Evolutionary conservation across 331 rosid genomes (phyloP), one percentile per base, ranked within the genome.

Genomic region (Phaseolus coccineus): DNA sequence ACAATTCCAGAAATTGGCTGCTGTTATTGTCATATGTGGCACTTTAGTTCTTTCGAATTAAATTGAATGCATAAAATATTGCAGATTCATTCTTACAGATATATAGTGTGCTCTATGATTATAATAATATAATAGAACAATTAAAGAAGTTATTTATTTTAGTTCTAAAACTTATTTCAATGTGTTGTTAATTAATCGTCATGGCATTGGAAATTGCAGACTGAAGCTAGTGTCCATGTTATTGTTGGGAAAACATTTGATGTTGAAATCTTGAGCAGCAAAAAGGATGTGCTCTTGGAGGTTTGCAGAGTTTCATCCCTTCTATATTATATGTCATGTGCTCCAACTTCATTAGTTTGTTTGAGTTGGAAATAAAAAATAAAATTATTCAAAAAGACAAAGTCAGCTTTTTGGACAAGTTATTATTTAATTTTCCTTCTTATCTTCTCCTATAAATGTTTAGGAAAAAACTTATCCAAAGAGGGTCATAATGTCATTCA

Each of bases 241-340:
- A 50, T 86, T 61, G 99, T 93, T 1, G 98, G 98, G 78, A 95
- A 78, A 84, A 89, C 89, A 77, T 90, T 91, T 76, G 94, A 90
- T 51, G 91, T 85, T 10, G 80, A 84, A 83, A 84, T 95, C 85
- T 85, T 95, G 87, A 80, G 81, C 78, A 89, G 90, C 69, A 74
- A 84, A 79, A 88, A 90, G 81, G 89, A 88, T 82, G 94, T 93
- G 66, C 81, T 93, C 78, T 86, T 95, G 65, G 98, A 95, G 98
- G 99, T 95, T 88, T 82, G 91, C 50, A 30, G 59, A 50, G 47
- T 74, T 62, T 83, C 59, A 61, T 63, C 68, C 31, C 78, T 73
- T 80, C 37, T 66, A 10, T 74, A 28, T 70, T 57, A 71, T 67
- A 4, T 48, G 53, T 80, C 50, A 22, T 10, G 27, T 56, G 33